These are phyloP conservation scores for Coix lacrymajobi DNA, from an alignment of 176 grass and related monocot genomes.

Conservation along the genomic window DNA sequence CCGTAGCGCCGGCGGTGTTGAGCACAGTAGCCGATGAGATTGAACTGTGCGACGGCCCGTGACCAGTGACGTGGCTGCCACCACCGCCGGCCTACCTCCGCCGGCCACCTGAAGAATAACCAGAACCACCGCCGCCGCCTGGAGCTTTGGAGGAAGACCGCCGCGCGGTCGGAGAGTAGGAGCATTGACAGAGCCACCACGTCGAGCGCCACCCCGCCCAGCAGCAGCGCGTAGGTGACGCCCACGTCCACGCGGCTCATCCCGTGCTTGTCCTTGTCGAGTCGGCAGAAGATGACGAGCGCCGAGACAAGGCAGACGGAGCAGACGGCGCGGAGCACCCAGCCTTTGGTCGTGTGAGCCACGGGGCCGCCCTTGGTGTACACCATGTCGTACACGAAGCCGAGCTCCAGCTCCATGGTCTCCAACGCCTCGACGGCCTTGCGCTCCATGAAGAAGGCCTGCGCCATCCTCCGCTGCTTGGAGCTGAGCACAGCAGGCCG, in stretches of 20 bases:
- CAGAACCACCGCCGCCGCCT: no score
- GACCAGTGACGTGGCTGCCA: neutral
- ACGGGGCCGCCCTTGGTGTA: slow-evolving; percentile 35
- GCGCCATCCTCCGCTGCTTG: neutral
- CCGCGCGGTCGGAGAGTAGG: neutral
- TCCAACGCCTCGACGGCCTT: neutral
- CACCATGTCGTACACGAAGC: slow-evolving; percentile 35
- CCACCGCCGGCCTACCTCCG: rapidly evolving
- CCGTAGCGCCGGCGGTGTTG: no score
- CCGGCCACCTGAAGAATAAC: no score
- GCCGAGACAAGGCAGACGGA: slow-evolving; percentile 17
- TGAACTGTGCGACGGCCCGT: neutral
- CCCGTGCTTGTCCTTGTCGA: slow-evolving; percentile 31
- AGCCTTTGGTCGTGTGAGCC: no score
- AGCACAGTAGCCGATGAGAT: no score
- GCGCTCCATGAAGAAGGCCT: neutral
- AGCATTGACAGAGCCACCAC: slow-evolving; percentile 17
- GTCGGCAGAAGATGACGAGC: neutral
- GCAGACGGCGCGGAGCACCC: no score
- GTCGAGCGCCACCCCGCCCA: slow-evolving; percentile 24
- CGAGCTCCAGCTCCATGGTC: slow-evolving; percentile 24
- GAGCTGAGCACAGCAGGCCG: neutral
- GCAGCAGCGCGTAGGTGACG: slow-evolving; percentile 51
- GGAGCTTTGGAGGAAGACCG: neutral
- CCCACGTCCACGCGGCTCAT: neutral